Evolutionary conservation across 2,329 filamentous ascomycete species (phyloP).

Genomic region (Fusarium protoensiforme): DNA sequence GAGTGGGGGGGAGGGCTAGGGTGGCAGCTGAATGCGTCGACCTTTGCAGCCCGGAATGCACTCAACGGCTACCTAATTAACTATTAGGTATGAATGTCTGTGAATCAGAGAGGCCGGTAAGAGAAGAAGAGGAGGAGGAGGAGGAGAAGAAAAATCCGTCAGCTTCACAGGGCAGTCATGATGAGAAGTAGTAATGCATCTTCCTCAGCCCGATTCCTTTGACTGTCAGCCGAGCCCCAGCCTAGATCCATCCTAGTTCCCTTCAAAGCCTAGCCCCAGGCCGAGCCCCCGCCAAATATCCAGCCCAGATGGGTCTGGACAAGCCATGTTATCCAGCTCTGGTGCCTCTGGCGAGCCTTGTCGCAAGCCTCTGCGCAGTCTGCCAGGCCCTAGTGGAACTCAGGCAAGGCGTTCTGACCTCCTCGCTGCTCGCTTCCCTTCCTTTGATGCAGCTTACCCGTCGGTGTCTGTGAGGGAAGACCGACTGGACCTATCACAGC

Average conservation of each 20-base stretch:
- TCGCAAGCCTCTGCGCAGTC: constrained; percentile 16
- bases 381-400: background rate
- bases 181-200: constrained; percentile 7
- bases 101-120: background rate
- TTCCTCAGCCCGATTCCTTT: constrained; percentile 22
- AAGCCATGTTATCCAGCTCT: constrained; percentile 23
- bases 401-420: constrained; percentile 2
- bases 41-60: background rate
- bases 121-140: background rate
- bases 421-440: background rate
- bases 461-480: background rate
- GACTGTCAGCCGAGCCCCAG: constrained; percentile 35
- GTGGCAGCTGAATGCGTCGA: background rate
- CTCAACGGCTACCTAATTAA: background rate
- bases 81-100: background rate
- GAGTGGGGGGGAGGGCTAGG: background rate
- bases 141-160: background rate
- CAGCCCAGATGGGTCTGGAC: constrained; percentile 33
- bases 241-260: constrained; percentile 24
- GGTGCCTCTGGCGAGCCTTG: background rate
- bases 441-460: background rate
- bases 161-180: background rate
- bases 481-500: constrained; percentile 2
- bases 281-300: constrained; percentile 36
- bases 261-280: constrained; percentile 27